Conservation (phyloP, 805 yeast species). For the Kuraishia molischiana region DNA sequence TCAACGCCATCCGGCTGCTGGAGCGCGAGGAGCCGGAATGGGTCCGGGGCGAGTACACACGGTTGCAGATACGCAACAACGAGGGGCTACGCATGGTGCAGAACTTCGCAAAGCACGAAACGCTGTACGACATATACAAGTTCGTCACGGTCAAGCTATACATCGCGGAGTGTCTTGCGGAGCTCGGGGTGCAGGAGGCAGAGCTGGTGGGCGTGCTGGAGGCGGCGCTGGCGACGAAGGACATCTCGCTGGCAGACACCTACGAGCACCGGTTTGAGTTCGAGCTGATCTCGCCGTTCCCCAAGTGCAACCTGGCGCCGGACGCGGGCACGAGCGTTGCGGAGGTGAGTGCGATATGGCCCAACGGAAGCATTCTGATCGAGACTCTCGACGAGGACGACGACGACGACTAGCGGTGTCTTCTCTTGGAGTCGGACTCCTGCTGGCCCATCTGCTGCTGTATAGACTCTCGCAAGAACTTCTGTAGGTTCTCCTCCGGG, state of each 20-base stretch:
- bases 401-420: conserved; percentile 9
- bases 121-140: conserved; percentile 37
- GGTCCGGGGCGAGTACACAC: conserved; percentile 22
- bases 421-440: background rate
- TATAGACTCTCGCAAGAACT: conserved; percentile 34
- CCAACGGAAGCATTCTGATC: conserved; percentile 25
- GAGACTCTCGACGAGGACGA: conserved; percentile 13
- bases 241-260: conserved; percentile 4
- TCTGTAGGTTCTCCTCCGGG: conserved; percentile 69
- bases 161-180: conserved; percentile 4
- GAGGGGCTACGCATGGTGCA: conserved; percentile 40
- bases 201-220: conserved; percentile 7
- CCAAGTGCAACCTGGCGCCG: conserved; percentile 19
- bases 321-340: conserved; percentile 7
- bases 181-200: background rate
- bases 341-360: conserved; percentile 23
- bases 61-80: conserved; percentile 46
- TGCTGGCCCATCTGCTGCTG: background rate
- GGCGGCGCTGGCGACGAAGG: conserved; percentile 3
- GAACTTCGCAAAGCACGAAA: conserved; percentile 27
- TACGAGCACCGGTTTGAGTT: conserved; percentile 18
- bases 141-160: conserved; percentile 34
- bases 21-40: conserved; percentile 5
- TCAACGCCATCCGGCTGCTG: conserved; percentile 8
- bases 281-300: conserved; percentile 25